Conservation (phyloP, 805 yeast species). For the Cephaloascus albidus region DNA sequence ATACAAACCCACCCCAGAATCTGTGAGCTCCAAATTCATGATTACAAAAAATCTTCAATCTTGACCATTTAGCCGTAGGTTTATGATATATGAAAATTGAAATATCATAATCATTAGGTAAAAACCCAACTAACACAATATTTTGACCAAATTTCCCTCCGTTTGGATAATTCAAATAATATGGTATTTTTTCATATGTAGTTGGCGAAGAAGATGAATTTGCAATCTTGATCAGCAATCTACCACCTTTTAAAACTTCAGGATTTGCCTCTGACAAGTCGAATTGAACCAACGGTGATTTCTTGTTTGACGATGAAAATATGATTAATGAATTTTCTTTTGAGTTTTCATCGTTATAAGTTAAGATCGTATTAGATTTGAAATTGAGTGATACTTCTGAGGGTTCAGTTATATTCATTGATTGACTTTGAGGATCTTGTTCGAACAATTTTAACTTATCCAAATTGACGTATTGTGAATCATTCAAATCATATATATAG, state of each 20-base stretch:
- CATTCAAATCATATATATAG: constrained; percentile 35
- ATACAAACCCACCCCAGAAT: constrained; percentile 59
- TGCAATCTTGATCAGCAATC: neutral
- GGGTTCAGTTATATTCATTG: neutral
- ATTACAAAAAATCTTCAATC: constrained; percentile 42
- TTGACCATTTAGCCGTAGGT: constrained; percentile 55
- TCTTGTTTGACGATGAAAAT: neutral
- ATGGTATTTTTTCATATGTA: constrained; percentile 25
- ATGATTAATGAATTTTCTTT: neutral
- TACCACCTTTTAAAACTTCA: neutral
- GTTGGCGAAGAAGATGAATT: neutral
- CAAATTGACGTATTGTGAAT: constrained; percentile 17
- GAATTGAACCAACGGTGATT: neutral
- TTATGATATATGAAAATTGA: constrained; percentile 42
- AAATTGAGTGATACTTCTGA: neutral
- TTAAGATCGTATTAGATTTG: neutral
- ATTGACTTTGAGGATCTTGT: neutral
- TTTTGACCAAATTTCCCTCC: constrained; percentile 63
- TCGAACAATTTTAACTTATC: constrained; percentile 1
- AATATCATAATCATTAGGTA: constrained; percentile 35
- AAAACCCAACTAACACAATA: constrained; percentile 50
- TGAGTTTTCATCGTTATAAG: neutral
- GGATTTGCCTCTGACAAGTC: neutral
- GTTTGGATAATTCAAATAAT: constrained; percentile 41
- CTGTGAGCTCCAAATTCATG: constrained; percentile 47